Base-by-base conservation (phyloP, 2,329 filamentous ascomycete genomes). In the Geosmithia flava region DNA sequence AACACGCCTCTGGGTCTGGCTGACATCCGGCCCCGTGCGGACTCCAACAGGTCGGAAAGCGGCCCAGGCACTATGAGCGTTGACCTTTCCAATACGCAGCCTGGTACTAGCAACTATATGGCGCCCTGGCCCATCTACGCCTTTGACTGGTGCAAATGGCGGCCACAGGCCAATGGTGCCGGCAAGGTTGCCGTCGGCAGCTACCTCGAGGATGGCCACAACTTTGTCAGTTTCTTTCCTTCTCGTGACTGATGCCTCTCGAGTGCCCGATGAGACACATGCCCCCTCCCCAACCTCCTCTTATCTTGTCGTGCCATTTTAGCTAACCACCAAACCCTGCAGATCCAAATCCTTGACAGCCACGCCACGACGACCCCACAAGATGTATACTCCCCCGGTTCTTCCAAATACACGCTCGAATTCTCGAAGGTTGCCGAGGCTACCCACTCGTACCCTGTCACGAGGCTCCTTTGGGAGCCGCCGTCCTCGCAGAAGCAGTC, bases 131-230 rank as follows among this genome's bases (percentile, higher is more conserved):
- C 89, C 15, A 83, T 95, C 48, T 98, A 97, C 64, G 91, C 93
- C 13, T 91, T 95, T 58, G 93, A 98, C 68, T 98, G 93, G 93
- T 98, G 93, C 71, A 98, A 98, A 67, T 98, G 93, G 91, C 81
- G 86, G 16, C 82, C 91, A 2, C 80, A 88, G 58, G 81, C 68
- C 58, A 82, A 82, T 55, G 83, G 87, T 52, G 88, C 87, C 3
- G 93, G 93, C 40, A 97, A 97, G 67, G 78, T 98, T 56, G 93
- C 93, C 13, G 76, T 98, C 40, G 93, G 91, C 51, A 98, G 93
- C 69, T 97, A 97, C 63, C 70, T 97, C 47, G 93, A 98, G 68
- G 93, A 98, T 66, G 91, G 90, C 6, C 93, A 98, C 69, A 98
- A 98, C 63, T 98, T 94, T 72, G 89, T 95, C 71, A 58, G 78